Evolutionary conservation across 805 yeast genomes (phyloP).

Genomic region (Henningerozyma blattae): DNA sequence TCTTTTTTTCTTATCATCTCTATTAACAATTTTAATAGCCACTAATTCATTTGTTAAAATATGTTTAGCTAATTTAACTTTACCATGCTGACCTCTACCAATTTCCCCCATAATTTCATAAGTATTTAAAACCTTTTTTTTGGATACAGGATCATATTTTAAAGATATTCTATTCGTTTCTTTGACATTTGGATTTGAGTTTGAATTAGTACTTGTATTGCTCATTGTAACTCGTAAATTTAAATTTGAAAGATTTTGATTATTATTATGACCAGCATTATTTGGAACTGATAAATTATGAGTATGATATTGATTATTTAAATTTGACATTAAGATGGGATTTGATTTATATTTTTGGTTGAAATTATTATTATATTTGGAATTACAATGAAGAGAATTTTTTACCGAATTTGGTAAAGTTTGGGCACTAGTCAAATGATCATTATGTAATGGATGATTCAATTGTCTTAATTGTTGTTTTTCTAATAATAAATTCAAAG

Average conservation of each 20-base stretch:
- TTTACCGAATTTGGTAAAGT: no score
- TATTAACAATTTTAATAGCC: slow-evolving; percentile 89
- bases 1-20: slow-evolving; percentile 34
- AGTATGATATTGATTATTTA: no score
- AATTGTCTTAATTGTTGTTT: slow-evolving; percentile 30
- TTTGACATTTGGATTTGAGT: slow-evolving; percentile 38
- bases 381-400: no score
- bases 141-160: slow-evolving; percentile 80
- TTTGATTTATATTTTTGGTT: no score
- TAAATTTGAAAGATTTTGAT: background rate
- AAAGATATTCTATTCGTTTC: slow-evolving; percentile 72
- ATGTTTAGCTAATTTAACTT: slow-evolving; percentile 83
- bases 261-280: no score
- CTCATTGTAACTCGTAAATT: background rate
- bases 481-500: slow-evolving; percentile 27
- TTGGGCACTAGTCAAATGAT: slow-evolving; percentile 18
- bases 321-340: no score
- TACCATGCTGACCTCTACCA: slow-evolving; percentile 98
- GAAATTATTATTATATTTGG: no score
- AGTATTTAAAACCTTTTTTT: slow-evolving; percentile 72
- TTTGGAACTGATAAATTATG: slow-evolving; percentile 4
- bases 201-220: no score
- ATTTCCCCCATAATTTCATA: slow-evolving; percentile 81
- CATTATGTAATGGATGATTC: slow-evolving; percentile 31
- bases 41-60: slow-evolving; percentile 49